phyloP scores from a whole-genome alignment of 257 asterid genomes.

The Agastache rugosa region DNA sequence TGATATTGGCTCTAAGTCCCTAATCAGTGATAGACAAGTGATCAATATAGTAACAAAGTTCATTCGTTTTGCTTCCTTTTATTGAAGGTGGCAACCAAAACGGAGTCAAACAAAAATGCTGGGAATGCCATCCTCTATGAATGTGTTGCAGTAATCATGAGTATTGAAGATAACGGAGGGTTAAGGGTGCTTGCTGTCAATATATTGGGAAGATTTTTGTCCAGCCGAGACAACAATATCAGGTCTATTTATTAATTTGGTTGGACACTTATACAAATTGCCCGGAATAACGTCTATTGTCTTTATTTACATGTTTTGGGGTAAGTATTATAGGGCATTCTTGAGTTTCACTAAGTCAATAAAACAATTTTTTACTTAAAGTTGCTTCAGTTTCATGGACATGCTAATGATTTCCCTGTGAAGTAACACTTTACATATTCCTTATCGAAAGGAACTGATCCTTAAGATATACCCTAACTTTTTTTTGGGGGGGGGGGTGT shows the following conservation, averaged over 20 bases:
- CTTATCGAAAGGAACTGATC: slow-evolving; percentile 15
- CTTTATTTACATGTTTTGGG: slow-evolving; percentile 29
- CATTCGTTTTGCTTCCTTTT: slow-evolving; percentile 31
- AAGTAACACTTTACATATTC: slow-evolving; percentile 10
- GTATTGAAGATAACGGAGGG: slow-evolving; percentile 91
- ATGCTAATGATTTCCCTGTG: slow-evolving; percentile 8
- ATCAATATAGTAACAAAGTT: slow-evolving; percentile 4
- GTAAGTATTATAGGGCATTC: slow-evolving; percentile 2
- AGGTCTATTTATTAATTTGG: slow-evolving; percentile 54
- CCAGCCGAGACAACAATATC: slow-evolving; percentile 95
- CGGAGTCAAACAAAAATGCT: slow-evolving; percentile 90
- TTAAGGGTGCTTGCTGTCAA: slow-evolving; percentile 87
- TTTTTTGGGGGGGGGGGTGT: too few species aligned
- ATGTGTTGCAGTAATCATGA: slow-evolving; percentile 91
- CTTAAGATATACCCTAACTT: too few species aligned
- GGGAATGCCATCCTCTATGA: slow-evolving; percentile 93
- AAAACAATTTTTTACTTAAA: not conserved
- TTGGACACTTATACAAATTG: slow-evolving; percentile 19
- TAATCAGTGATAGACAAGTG: slow-evolving; percentile 5
- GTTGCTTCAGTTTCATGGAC: slow-evolving; percentile 5
- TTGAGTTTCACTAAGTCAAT: slow-evolving; percentile 18
- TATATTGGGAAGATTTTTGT: slow-evolving; percentile 92
- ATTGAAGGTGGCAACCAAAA: slow-evolving; percentile 89
- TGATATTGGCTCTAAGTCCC: slow-evolving; percentile 22
- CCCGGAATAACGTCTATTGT: slow-evolving; percentile 19